Base-by-base conservation (phyloP, 352 stramenopile species). In the Pythium phragmiticola region DNA sequence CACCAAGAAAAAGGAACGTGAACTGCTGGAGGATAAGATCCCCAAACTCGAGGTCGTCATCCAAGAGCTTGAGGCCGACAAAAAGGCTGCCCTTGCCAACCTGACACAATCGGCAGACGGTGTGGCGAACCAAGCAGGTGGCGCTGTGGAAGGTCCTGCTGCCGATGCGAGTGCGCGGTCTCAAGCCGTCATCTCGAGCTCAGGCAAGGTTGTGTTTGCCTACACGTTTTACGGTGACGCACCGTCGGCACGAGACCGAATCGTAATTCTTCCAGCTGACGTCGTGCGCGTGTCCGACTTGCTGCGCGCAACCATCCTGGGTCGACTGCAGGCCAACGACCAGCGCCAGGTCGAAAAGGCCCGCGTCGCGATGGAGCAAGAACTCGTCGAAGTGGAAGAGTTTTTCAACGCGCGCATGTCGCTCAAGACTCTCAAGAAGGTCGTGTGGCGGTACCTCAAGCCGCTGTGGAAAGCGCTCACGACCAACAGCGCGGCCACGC, bases 301-400 rank as follows among this genome's bases (percentile, higher is more conserved):
- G 6, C 33, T 87, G 34, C 76, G 78, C 3, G 75, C 73, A 7
- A 78, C 72, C 9, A 80, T 87, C 58, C 53, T 87, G 7, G 76
- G 78, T 0, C 79, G 75, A 36, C 66, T 87, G 0, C 78, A 87
- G 45, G 68, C 64, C 3, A 87, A 83, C 26, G 72, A 87, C 23
- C 19, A 65, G 0, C 56, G 70, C 6, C 66, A 81, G 36, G 71
- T 83, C 11, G 45, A 68, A 12, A 46, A 16, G 2, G 64, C 68
- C 4, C 68, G 73, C 9, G 48, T 36, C 2, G 69, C 70, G 1
- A 70, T 87, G 50, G 76, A 84, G 42, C 9, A 48, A 1, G 72
- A 87, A 30, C 55, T 87, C 0, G 5, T 49, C 0, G 73, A 86
- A 48, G 68, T 86, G 1, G 67, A 68, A 6, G 49, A 72, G 45